Evolutionary conservation across 2,329 filamentous ascomycete genomes (phyloP).

Genomic region (Escovopsis weberi): DNA sequence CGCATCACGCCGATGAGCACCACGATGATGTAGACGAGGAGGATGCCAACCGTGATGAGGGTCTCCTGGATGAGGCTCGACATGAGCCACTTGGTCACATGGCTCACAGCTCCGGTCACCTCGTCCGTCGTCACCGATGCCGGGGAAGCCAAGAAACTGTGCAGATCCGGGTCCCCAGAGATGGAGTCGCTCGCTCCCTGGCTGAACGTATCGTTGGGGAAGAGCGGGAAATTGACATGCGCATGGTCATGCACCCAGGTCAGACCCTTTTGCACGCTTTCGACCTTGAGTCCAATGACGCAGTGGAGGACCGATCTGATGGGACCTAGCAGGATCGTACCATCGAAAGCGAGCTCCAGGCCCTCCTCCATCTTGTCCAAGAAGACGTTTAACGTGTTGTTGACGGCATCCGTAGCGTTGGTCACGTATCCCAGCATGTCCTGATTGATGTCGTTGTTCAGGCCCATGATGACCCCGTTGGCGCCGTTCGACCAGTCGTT

Average conservation of each 20-base stretch:
- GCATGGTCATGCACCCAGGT: conserved; percentile 88
- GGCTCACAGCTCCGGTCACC: conserved; percentile 59
- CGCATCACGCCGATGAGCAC: conserved; percentile 60
- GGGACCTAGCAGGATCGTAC: conserved; percentile 64
- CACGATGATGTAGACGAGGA: conserved; percentile 66
- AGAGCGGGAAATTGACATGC: conserved; percentile 62
- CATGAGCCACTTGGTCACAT: conserved; percentile 53
- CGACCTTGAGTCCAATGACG: conserved; percentile 76
- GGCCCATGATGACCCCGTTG: conserved; percentile 54
- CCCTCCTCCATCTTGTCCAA: conserved; percentile 60
- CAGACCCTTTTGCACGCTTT: conserved; percentile 71
- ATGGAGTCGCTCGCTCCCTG: conserved; percentile 53
- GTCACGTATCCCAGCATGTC: conserved; percentile 80
- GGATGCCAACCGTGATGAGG: conserved; percentile 59
- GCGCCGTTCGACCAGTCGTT: conserved; percentile 61
- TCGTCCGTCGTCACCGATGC: conserved; percentile 63
- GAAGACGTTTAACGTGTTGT: conserved; percentile 72
- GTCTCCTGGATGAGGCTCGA: conserved; percentile 60
- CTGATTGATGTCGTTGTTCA: conserved; percentile 67
- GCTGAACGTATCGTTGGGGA: conserved; percentile 72
- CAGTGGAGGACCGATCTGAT: conserved; percentile 72
- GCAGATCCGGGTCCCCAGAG: conserved; percentile 42
- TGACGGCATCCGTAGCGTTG: conserved; percentile 68
- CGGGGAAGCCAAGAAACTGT: conserved; percentile 64
- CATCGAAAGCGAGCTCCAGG: conserved; percentile 66